Conservation (phyloP, 306 rosid species). For the Lagenaria siceraria region DNA sequence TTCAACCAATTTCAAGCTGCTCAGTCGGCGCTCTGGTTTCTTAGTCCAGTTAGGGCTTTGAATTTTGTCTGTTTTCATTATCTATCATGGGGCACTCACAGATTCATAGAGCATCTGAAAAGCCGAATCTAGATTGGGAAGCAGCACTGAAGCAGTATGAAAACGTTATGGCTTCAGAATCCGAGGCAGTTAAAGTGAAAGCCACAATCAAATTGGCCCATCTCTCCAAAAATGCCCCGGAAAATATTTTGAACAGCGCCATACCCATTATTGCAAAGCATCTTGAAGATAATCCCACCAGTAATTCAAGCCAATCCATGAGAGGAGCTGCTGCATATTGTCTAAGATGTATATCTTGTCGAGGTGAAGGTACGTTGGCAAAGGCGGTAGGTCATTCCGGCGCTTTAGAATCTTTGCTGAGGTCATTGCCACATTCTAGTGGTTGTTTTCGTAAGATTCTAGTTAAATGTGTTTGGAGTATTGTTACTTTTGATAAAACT, state of each 20-base stretch:
- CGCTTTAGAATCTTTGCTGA: not conserved
- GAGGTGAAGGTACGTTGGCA: not conserved
- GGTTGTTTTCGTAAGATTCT: not conserved
- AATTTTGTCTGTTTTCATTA: not conserved
- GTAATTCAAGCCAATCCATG: not conserved
- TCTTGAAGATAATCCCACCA: not conserved
- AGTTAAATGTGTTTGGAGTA: not conserved
- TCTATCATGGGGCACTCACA: not conserved
- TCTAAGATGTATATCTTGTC: not conserved
- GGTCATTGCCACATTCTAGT: not conserved
- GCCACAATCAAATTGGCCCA: not conserved
- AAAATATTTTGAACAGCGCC: not conserved
- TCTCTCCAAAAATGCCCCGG: not conserved
- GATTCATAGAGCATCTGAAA: not conserved
- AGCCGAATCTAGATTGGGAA: not conserved
- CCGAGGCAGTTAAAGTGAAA: slow-evolving; percentile 1
- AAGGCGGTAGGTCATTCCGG: not conserved
- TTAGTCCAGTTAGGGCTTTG: not conserved
- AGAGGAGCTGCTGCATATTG: slow-evolving; percentile 1
- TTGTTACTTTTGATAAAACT: not conserved
- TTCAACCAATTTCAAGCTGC: not conserved
- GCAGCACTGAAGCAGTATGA: not conserved
- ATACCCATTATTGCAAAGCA: not conserved
- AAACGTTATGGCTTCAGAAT: not conserved
- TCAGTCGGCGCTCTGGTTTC: not conserved